phyloP scores from a whole-genome alignment of 208 protist genomes.

The Crithidia brevicula region DNA sequence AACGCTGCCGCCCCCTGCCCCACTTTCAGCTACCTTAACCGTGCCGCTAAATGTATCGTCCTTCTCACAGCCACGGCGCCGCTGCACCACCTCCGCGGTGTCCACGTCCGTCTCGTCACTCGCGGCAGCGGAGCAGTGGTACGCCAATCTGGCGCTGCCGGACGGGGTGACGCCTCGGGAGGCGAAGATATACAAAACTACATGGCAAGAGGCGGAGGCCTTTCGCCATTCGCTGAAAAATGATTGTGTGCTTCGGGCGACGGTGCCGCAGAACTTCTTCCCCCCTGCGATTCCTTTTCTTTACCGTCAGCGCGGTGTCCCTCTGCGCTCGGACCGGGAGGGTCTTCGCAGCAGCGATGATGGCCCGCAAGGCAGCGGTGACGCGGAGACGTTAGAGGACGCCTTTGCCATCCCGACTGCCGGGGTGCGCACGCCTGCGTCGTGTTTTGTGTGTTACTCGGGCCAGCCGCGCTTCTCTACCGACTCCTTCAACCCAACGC shows the following conservation, averaged over 20 bases:
- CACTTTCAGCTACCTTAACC: no score
- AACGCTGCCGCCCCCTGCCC: constrained; percentile 9
- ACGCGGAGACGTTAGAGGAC: not conserved
- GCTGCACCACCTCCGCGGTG: not conserved
- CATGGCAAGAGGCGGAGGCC: constrained; percentile 4
- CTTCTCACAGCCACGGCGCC: no score
- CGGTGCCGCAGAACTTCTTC: not conserved
- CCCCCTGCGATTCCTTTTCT: constrained; percentile 8
- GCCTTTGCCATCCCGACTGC: not conserved
- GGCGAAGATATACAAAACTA: not conserved
- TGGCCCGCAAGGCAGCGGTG: not conserved
- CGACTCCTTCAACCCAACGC: not conserved
- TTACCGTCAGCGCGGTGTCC: constrained; percentile 9
- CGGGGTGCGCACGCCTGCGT: constrained; percentile 10
- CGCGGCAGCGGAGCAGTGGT: not conserved
- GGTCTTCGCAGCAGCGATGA: no score
- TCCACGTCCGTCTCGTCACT: not conserved
- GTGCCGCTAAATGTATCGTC: no score
- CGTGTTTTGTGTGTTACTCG: constrained; percentile 41
- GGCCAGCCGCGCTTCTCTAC: constrained; percentile 11
- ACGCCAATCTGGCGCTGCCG: not conserved
- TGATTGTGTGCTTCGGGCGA: not conserved
- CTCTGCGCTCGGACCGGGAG: not conserved
- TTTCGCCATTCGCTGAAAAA: constrained; percentile 2
- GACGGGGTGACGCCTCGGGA: not conserved